These are phyloP conservation scores for Corymbia citriodora DNA, from an alignment of 441 rosid genomes.

Conservation along the genomic window DNA sequence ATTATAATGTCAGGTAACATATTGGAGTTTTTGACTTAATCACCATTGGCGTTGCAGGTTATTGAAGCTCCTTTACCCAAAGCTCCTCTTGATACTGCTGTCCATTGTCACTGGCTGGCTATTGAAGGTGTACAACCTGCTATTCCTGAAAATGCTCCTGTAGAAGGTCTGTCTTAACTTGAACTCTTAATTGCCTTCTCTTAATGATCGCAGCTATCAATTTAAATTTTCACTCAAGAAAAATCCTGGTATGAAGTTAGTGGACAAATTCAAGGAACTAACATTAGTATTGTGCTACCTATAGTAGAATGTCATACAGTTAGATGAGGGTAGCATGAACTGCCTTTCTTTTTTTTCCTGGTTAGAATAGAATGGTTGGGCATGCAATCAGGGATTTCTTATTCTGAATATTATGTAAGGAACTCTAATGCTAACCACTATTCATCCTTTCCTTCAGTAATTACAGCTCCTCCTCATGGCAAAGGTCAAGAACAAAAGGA, in stretches of 20 bases:
- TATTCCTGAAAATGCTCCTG: slow-evolving; percentile 90
- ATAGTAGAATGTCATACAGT: neutral
- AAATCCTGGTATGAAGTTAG: neutral
- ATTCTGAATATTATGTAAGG: neutral
- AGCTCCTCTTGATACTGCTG: slow-evolving; percentile 82
- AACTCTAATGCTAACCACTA: neutral
- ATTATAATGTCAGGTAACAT: neutral
- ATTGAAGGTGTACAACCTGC: slow-evolving; percentile 97
- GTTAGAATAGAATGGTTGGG: neutral
- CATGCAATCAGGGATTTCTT: neutral
- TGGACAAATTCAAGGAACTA: neutral
- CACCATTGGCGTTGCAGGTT: slow-evolving; percentile 40
- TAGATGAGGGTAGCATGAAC: neutral
- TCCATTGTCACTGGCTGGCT: slow-evolving; percentile 93
- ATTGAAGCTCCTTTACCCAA: slow-evolving; percentile 97
- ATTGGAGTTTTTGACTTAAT: neutral
- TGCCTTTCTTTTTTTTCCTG: neutral
- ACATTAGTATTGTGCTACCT: neutral
- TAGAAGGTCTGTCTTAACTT: slow-evolving; percentile 47
- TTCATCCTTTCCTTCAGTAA: slow-evolving; percentile 37
- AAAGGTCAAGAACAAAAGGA: slow-evolving; percentile 54
- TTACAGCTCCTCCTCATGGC: slow-evolving; percentile 58
- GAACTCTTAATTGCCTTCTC: neutral
- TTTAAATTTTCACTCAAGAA: neutral
- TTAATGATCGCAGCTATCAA: neutral